phyloP scores from a whole-genome alignment of 306 rosid species.

The Vicia sativa region DNA sequence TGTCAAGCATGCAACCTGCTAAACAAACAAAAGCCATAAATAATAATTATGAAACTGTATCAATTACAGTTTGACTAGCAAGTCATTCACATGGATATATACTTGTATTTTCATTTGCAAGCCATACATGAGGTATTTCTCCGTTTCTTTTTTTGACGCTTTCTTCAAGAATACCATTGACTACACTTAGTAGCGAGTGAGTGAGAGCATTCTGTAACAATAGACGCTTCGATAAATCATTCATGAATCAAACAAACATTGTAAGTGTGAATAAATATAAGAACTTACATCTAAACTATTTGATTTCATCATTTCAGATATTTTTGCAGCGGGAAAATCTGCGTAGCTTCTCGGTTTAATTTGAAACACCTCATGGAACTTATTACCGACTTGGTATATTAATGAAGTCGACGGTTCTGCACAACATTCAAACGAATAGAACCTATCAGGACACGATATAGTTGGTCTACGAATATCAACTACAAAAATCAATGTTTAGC shows the following conservation, averaged over 20 bases:
- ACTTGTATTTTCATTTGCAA: too few relatives aligned
- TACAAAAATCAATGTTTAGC: too few relatives aligned
- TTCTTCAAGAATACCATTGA: slow-evolving; percentile 92
- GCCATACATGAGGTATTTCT: too few relatives aligned
- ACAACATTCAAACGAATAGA: too few relatives aligned
- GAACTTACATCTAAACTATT: slow-evolving; percentile 75
- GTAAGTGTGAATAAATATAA: not conserved
- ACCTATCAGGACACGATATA: too few relatives aligned
- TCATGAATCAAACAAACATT: slow-evolving; percentile 43
- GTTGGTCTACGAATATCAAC: too few relatives aligned
- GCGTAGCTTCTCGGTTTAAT: slow-evolving; percentile 69
- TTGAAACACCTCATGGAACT: slow-evolving; percentile 94
- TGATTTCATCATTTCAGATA: slow-evolving; percentile 89
- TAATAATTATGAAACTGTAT: slow-evolving; percentile 14
- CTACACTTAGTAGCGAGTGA: slow-evolving; percentile 83
- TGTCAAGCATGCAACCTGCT: slow-evolving; percentile 90
- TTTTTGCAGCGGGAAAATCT: slow-evolving; percentile 75
- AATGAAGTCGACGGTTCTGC: too few relatives aligned
- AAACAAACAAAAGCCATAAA: slow-evolving; percentile 42
- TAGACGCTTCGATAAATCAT: slow-evolving; percentile 60
- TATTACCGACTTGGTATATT: too few relatives aligned
- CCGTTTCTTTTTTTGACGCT: slow-evolving; percentile 72
- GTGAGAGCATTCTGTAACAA: slow-evolving; percentile 94
- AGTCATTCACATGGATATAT: slow-evolving; percentile 30
- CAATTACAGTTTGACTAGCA: slow-evolving; percentile 25